Evolutionary conservation across 352 stramenopile genomes (phyloP), one percentile per base, ranked within the genome.

Genomic region (Pythium dissimile): DNA sequence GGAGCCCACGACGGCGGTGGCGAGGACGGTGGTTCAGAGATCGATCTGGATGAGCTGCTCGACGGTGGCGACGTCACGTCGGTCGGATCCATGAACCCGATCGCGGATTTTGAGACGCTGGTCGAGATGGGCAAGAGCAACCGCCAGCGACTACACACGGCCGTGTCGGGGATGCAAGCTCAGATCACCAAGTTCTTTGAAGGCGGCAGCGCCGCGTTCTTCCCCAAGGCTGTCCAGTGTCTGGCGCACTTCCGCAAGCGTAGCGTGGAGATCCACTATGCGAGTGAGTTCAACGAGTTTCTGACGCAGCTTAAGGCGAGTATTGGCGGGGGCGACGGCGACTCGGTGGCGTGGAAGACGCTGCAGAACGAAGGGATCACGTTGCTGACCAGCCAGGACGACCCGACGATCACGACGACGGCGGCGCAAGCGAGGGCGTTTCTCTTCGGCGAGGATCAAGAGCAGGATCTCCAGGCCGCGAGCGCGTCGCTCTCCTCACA

Each of bases 51-150:
- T 47, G 83, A 89, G 30, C 61, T 93, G 8, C 53, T 93, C 49
- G 83, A 87, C 45, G 70, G 74, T 12, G 72, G 73, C 32, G 71
- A 80, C 24, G 78, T 92, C 15, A 86, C 77, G 32, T 71, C 35
- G 27, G 77, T 94, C n/a, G 84, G 84, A 0, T 89, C 81, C 1
- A 89, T 94, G 81, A 94, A 92, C 48, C 84, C 84, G 13, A 81
- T 94, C 31, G 77, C 81, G 1, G 84, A 94, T 50, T 94, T 94
- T 64, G 84, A 94, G 41, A 63, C 71, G 16, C 71, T 94, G 10
- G 44, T 92, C 2, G 77, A 86, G 28, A 52, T 78, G 51, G 62
- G 71, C 27, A 84, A 84, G 69, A 67, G 38, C 54, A 79, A 67
- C 64, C 65, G 65, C 16, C 48, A 61, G 35, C 60, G 59, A 11